phyloP scores from a whole-genome alignment of 2,329 filamentous ascomycete genomes.

The Paracoccidioides lutzii region DNA sequence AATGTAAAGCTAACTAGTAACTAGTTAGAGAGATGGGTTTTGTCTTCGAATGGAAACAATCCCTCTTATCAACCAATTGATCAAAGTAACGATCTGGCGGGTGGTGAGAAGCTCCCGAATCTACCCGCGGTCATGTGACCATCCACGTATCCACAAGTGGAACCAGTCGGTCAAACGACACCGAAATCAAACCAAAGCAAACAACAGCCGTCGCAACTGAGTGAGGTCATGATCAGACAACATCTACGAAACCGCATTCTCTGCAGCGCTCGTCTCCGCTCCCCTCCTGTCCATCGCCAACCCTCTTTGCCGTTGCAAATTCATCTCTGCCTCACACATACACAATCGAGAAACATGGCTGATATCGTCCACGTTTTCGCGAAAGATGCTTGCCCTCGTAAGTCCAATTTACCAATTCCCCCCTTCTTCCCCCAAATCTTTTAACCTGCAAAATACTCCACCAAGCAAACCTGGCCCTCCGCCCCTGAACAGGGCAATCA shows the following conservation, averaged over 20 bases:
- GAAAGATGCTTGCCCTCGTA: conserved; percentile 35
- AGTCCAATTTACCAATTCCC: conserved; percentile 12
- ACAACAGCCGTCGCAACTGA: neutral
- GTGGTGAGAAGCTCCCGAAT: too few relatives aligned
- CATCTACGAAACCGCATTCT: neutral
- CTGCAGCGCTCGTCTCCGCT: neutral
- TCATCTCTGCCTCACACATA: neutral
- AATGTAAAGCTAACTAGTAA: too few relatives aligned
- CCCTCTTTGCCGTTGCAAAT: neutral
- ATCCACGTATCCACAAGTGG: too few relatives aligned
- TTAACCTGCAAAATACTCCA: too few relatives aligned
- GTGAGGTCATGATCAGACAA: neutral
- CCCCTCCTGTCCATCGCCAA: neutral
- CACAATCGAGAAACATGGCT: conserved; percentile 22
- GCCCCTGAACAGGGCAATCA: neutral
- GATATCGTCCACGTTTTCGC: conserved; percentile 28
- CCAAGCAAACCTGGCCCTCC: too few relatives aligned
- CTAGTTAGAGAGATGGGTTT: too few relatives aligned
- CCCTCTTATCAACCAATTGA: too few relatives aligned
- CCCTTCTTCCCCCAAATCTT: neutral
- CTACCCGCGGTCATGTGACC: too few relatives aligned
- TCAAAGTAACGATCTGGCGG: too few relatives aligned
- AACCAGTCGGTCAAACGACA: too few relatives aligned
- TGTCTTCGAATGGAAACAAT: too few relatives aligned
- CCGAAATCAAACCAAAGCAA: neutral